Evolutionary conservation across 768 basidiomycete species (phyloP).

Genomic region (Austroboletus eburneus): DNA sequence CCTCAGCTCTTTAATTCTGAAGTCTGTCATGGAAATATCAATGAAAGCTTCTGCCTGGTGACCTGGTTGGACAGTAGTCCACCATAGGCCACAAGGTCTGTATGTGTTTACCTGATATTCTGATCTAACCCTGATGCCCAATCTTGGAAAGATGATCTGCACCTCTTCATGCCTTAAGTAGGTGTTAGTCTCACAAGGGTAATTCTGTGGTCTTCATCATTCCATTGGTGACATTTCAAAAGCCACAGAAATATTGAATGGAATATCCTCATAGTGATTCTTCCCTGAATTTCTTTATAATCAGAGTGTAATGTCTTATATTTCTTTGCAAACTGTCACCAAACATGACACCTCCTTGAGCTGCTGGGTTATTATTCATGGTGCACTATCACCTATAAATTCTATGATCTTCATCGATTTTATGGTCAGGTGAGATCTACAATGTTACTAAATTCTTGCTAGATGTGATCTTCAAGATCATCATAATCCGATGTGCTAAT

Average conservation of each 20-base stretch:
- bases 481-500: conserved; percentile 22
- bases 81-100: not conserved
- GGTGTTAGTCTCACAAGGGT: conserved; percentile 3
- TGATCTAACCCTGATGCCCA: conserved; percentile 21
- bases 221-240: conserved; percentile 14
- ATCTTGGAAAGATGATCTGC: not conserved
- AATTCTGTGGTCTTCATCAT: conserved; percentile 9
- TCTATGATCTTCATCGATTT: conserved; percentile 50
- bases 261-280: not conserved
- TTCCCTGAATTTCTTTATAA: not conserved
- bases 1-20: not conserved
- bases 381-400: conserved; percentile 15
- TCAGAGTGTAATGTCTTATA: conserved; percentile 25
- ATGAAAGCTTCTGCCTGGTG: not conserved
- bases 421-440: conserved; percentile 72
- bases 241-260: not conserved
- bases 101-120: not conserved
- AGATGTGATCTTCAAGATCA: conserved; percentile 46
- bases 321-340: conserved; percentile 44
- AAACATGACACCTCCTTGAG: conserved; percentile 51
- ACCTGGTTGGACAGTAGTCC: not conserved
- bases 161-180: too few species aligned
- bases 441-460: conserved; percentile 75
- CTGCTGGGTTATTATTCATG: conserved; percentile 77
- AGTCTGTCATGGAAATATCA: not conserved